phyloP scores from a whole-genome alignment of 192 early-diverging fungal genomes.

The Paraglomus occultum region DNA sequence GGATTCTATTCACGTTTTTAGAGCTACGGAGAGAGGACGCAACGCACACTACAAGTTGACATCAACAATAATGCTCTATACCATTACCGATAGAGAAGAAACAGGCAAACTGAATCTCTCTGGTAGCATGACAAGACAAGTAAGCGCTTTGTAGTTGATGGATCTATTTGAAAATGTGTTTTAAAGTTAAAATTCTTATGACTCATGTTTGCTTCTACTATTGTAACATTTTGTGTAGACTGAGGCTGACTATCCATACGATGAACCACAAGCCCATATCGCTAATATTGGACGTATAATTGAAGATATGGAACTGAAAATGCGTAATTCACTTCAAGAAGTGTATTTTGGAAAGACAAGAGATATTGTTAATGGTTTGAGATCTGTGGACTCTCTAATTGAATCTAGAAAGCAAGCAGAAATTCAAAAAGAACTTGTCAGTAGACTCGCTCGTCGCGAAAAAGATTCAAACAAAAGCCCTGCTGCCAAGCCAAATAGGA shows the following conservation, averaged over 20 bases:
- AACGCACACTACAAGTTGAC: slow-evolving; percentile 95
- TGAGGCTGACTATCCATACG: slow-evolving; percentile 80
- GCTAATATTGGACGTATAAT: slow-evolving; percentile 95
- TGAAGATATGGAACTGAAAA: slow-evolving; percentile 98
- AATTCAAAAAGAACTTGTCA: slow-evolving; percentile 77
- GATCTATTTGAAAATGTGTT: too few species aligned
- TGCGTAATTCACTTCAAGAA: slow-evolving; percentile 90
- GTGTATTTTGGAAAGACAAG: slow-evolving; percentile 99
- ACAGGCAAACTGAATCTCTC: slow-evolving; percentile 79
- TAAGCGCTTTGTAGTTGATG: slow-evolving; percentile 25
- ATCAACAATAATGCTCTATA: slow-evolving; percentile 93
- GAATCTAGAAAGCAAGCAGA: slow-evolving; percentile 75
- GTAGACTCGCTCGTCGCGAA: slow-evolving; percentile 11
- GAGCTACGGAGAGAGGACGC: slow-evolving; percentile 82
- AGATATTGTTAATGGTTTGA: slow-evolving; percentile 93
- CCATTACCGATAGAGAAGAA: slow-evolving; percentile 67
- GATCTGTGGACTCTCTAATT: slow-evolving; percentile 70
- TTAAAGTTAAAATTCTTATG: slow-evolving; percentile 1
- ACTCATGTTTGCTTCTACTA: background rate
- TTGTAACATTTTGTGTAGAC: slow-evolving; percentile 45
- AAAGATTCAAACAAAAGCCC: too few species aligned
- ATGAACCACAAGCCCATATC: slow-evolving; percentile 75
- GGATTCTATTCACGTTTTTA: slow-evolving; percentile 98
- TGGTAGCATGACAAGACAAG: slow-evolving; percentile 92
- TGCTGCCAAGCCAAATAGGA: too few species aligned